A percentile compares a stretch with the other conserved stretches of the same genome.
These are phyloP conservation scores for Fraxinus latifolia DNA, from an alignment of 305 asterid species.

Conservation along the genomic window DNA sequence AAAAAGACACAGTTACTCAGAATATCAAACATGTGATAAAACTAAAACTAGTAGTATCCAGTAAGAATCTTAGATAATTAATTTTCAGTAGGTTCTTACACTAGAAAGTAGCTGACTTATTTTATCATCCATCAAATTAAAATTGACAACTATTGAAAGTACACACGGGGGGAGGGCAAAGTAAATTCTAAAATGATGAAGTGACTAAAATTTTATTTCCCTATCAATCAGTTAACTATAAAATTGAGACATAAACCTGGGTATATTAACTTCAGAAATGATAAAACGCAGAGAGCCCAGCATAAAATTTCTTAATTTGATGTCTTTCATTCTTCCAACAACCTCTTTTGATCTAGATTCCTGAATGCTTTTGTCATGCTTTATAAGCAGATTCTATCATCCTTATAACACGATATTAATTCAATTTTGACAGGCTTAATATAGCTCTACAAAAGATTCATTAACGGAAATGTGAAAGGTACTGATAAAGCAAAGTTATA, in stretches of 20 bases:
- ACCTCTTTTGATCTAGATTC: constrained; percentile 3
- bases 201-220: background rate
- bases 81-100: background rate
- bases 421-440: constrained; percentile 11
- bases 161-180: constrained; percentile 5
- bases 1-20: constrained; percentile 1
- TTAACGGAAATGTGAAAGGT: background rate
- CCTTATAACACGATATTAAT: background rate
- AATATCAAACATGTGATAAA: background rate
- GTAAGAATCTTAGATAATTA: constrained; percentile 3
- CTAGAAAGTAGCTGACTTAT: background rate
- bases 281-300: background rate
- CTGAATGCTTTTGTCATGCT: constrained; percentile 6
- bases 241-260: background rate
- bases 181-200: background rate
- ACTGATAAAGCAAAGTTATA: background rate
- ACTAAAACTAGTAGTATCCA: constrained; percentile 1
- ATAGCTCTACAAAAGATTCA: background rate
- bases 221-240: background rate
- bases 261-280: background rate
- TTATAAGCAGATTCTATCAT: constrained; percentile 12
- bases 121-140: background rate
- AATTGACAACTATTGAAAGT: constrained; percentile 5
- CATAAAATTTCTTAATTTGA: background rate
- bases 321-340: background rate